Percentiles rank a stretch among this genome's conserved stretches.
Evolutionary conservation across 1,284 basidiomycete genomes (phyloP).

Genomic region (Apiotrichum veenhuisii): DNA sequence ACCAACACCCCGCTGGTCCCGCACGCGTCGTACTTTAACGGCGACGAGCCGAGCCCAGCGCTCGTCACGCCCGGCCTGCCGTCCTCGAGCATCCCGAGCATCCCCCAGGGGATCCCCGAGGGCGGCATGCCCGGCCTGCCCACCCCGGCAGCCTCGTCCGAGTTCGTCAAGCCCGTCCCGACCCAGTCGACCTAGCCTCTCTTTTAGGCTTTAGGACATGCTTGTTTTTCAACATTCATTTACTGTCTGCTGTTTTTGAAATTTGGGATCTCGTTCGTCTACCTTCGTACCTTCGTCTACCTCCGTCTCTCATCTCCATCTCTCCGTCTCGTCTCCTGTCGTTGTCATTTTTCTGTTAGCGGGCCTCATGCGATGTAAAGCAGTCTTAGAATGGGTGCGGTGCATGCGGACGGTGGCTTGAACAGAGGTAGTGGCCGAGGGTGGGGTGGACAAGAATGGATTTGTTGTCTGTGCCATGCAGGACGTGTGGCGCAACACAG

Average conservation of each 20-base stretch:
- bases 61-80: not conserved
- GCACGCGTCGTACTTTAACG: not conserved
- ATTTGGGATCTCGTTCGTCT: too few species aligned
- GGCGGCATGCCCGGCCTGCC: too few species aligned
- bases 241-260: not conserved
- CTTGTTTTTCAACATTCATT: too few species aligned
- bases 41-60: not conserved
- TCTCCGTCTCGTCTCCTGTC: not conserved
- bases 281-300: not conserved
- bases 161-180: not conserved
- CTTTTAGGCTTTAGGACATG: not conserved
- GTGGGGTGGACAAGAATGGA: too few species aligned
- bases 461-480: too few species aligned
- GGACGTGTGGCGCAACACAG: too few species aligned
- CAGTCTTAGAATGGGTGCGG: too few species aligned
- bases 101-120: not conserved
- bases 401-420: too few species aligned
- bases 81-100: not conserved
- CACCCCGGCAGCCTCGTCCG: too few species aligned
- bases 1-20: not conserved
- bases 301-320: not conserved
- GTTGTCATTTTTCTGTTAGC: too few species aligned
- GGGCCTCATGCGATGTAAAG: too few species aligned
- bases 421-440: too few species aligned
- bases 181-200: not conserved